phyloP scores from a whole-genome alignment of 805 yeast genomes.

The Monosporozyma solicola region DNA sequence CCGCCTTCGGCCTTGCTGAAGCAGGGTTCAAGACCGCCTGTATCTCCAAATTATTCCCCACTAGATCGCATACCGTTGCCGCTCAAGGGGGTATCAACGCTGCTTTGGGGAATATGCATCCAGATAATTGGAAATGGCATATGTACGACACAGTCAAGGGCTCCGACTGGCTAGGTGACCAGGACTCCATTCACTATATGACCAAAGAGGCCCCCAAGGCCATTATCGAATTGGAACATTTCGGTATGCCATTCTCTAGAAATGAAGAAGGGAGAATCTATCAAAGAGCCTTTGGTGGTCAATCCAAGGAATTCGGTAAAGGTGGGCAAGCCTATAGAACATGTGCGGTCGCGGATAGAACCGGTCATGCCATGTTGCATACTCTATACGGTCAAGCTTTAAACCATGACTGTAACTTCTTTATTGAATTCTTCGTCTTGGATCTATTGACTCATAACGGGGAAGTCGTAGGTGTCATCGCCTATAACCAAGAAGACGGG shows the following conservation, averaged over 20 bases:
- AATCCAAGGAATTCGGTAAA: slow-evolving; percentile 87
- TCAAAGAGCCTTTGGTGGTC: slow-evolving; percentile 99
- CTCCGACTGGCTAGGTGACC: slow-evolving; percentile 99
- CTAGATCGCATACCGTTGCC: slow-evolving; percentile 97
- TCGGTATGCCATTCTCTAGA: slow-evolving; percentile 97
- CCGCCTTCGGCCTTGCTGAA: slow-evolving; percentile 95
- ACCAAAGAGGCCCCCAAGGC: slow-evolving; percentile 96
- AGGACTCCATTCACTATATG: slow-evolving; percentile 98
- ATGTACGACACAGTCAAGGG: slow-evolving; percentile 99
- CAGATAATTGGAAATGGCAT: slow-evolving; percentile 99
- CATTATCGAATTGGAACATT: slow-evolving; percentile 93
- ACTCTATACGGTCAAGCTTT: slow-evolving; percentile 93
- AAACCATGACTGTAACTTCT: slow-evolving; percentile 94
- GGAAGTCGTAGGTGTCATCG: slow-evolving; percentile 92
- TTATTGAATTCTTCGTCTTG: slow-evolving; percentile 93
- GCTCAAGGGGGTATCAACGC: slow-evolving; percentile 99
- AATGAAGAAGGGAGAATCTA: slow-evolving; percentile 93
- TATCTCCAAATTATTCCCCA: slow-evolving; percentile 92
- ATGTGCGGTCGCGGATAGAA: slow-evolving; percentile 98
- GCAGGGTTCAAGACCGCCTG: slow-evolving; percentile 98
- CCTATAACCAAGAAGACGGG: slow-evolving; percentile 98
- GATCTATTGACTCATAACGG: slow-evolving; percentile 93
- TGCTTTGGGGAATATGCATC: slow-evolving; percentile 97
- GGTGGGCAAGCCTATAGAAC: slow-evolving; percentile 99
- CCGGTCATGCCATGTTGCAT: slow-evolving; percentile 95